Base-by-base conservation (phyloP, 176 grass and related monocot species). In the Phragmites australis region DNA sequence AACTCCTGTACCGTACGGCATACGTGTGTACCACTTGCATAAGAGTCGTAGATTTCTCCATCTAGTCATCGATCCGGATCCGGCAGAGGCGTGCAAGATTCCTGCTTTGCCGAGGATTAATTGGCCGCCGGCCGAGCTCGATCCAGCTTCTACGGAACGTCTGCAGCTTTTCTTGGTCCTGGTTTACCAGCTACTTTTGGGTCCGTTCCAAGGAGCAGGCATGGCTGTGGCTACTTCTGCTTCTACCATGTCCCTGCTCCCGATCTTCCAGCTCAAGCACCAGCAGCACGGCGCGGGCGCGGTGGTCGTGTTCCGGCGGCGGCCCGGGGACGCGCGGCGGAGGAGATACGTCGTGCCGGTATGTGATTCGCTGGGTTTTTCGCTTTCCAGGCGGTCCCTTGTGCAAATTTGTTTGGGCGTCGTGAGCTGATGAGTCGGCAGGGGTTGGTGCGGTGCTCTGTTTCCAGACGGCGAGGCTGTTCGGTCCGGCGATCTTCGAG, bases 401-500 rank as follows among this genome's bases (percentile, higher is more conserved):
- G n/a, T n/a, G n/a, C n/a, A n/a, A n/a, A n/a, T 37, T 37, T 37
- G 34, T 37, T 37, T 37, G 34, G 9, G 17, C 30, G 45, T 30
- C 52, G 23, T 80, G 75, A 22, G 39, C 62, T 70, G 45, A 73
- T 7, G 61, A 40, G 9, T 59, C 1, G 40, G 85, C 49, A 16
- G 23, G 18, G 59, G 0, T 0, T 25, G 0, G 4, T 61, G 25
- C 39, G 47, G 68, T 74, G 67, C 31, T 49, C 41, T 9, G 1
- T 11, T 8, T 6, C 1, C 52, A 99, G 96, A 82, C 72, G 68
- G 92, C 96, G 43, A 91, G 96, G 82, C 80, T 99, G 70, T 99
- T 99, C 58, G 96, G 96, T 1, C 96, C 90, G 18, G 88, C 93
- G 16, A 93, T 91, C 73, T 99, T 99, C 81, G 96, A 99, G 87